Conservation (phyloP, 176 grass and related monocot genomes). For the Secale cereale region DNA sequence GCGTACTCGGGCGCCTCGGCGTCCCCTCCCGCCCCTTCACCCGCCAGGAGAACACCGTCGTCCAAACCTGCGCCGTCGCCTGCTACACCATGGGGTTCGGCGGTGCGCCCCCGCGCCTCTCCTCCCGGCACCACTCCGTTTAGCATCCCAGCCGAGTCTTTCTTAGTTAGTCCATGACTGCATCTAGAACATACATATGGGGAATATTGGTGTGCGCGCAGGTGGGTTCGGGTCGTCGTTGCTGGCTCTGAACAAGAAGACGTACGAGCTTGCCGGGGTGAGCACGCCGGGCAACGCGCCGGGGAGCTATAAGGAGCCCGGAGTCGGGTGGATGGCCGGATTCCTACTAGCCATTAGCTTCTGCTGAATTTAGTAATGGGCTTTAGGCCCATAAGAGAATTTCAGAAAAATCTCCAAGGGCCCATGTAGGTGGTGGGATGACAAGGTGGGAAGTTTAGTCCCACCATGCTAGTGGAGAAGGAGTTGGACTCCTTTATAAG, state of each 20-base stretch:
- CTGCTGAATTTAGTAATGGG: too few relatives aligned
- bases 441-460: too few relatives aligned
- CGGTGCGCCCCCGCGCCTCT: slow-evolving; percentile 21
- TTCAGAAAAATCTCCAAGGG: too few relatives aligned
- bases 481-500: too few relatives aligned
- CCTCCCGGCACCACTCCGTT: not conserved
- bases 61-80: slow-evolving; percentile 77
- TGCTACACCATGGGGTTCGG: slow-evolving; percentile 76
- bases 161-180: not conserved
- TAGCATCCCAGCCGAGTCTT: not conserved
- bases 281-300: slow-evolving; percentile 54
- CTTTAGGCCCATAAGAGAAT: too few relatives aligned
- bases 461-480: too few relatives aligned
- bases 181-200: not conserved
- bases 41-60: slow-evolving; percentile 74
- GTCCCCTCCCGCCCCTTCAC: slow-evolving; percentile 51
- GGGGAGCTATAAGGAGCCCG: slow-evolving; percentile 81
- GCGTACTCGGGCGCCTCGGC: slow-evolving; percentile 38
- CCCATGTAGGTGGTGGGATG: too few relatives aligned
- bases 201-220: slow-evolving; percentile 8
- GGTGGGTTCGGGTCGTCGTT: slow-evolving; percentile 85
- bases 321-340: slow-evolving; percentile 72
- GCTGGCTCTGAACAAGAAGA: slow-evolving; percentile 60
- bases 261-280: slow-evolving; percentile 72
- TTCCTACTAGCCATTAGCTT: slow-evolving; percentile 65